These are phyloP conservation scores for Cystobasidium slooffiae DNA, from an alignment of 1,284 basidiomycete genomes.

Conservation along the genomic window DNA sequence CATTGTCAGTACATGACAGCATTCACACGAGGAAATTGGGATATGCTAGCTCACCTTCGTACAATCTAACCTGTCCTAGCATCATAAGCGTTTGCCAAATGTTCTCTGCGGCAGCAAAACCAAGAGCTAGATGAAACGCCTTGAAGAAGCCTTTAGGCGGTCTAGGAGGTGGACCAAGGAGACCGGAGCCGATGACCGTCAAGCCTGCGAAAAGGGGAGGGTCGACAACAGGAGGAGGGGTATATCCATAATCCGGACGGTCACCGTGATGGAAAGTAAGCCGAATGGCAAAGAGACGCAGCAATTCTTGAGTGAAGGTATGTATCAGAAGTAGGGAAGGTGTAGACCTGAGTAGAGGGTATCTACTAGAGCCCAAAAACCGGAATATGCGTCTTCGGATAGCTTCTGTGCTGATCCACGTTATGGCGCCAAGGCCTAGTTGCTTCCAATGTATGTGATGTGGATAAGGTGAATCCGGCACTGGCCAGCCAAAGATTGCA, in stretches of 20 bases:
- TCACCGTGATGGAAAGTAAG: conserved; percentile 16
- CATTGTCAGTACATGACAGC: background rate
- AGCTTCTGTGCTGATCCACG: conserved; percentile 39
- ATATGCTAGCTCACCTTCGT: conserved; percentile 12
- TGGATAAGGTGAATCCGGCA: conserved; percentile 32
- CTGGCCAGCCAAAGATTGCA: conserved; percentile 39
- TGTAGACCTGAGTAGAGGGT: conserved; percentile 18
- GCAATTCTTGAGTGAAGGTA: conserved; percentile 20
- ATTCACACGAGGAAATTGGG: too few species aligned
- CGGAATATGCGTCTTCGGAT: conserved; percentile 31
- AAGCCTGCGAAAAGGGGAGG: background rate
- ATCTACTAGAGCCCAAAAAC: conserved; percentile 10
- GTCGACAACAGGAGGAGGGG: background rate
- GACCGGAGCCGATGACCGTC: background rate
- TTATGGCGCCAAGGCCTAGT: conserved; percentile 25
- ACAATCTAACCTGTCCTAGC: conserved; percentile 31
- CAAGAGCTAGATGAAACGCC: conserved; percentile 39
- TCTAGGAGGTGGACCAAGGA: conserved; percentile 18
- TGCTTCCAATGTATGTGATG: conserved; percentile 34
- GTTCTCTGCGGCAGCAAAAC: conserved; percentile 39
- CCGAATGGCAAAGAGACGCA: conserved; percentile 29
- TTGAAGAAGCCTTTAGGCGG: conserved; percentile 41
- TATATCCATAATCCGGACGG: background rate
- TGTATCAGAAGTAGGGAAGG: conserved; percentile 20
- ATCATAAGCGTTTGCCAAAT: conserved; percentile 34